Evolutionary conservation across 208 protist species (phyloP), one percentile per base, ranked within the genome.

Genomic region (Wallacemonas sp.): DNA sequence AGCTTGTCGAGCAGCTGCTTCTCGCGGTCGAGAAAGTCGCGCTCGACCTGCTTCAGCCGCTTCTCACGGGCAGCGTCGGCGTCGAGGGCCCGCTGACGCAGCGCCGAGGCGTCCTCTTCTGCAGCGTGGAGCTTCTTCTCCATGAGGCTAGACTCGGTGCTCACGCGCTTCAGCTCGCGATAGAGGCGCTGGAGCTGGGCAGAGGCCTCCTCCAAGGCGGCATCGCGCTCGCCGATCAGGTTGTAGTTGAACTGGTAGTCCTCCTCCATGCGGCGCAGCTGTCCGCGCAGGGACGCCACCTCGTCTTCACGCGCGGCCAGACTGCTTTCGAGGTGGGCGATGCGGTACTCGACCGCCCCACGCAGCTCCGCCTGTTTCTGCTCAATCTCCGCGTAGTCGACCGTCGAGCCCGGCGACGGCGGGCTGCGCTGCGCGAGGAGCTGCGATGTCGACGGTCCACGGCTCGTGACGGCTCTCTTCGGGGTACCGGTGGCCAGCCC

Each of bases 201-300:
- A 11, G 91, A 67, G 8, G 87, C 86, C 68, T 93, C 91, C 54
- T 92, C 84, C n/a, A 96, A 59, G 8, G 91, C 87, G 22, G 77
- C 84, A 64, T 96, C 91, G 32, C 91, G 87, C 63, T 96, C 87
- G 38, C 65, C 81, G 29, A 96, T 96, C 32, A 96, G 77, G 42
- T 87, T 82, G 73, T 90, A 96, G 69, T 96, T 96, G 64, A 94
- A 96, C 70, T 92, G 82, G 57, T 96, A 96, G 74, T 96, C 91
- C 63, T 96, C 87, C 71, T 94, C 91, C 25, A 90, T 71, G 63
- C 84, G 82, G 2, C 75, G 76, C 54, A 96, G 74, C 48, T 85
- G 87, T 1, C 74, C 68, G 20, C 73, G 75, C 11, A 93, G 76
- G 2, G 54, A 54, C 25, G 74, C 73, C 22, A 94, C 48, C 59